These are phyloP conservation scores for Candida oleophila DNA, from an alignment of 805 yeast genomes.

Conservation along the genomic window DNA sequence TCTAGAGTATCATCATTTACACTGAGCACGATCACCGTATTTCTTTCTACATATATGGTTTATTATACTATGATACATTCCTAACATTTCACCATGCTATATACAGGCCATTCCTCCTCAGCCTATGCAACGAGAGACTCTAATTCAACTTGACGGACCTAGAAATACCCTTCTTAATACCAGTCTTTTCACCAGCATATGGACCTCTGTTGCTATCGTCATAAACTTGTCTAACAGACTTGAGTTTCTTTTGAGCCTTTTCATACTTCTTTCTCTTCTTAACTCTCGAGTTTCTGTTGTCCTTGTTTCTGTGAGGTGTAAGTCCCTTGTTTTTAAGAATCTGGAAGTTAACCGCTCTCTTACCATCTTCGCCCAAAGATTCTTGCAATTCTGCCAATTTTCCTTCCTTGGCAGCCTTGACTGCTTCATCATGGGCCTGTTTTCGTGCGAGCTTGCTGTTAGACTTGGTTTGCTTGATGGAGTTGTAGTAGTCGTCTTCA, in stretches of 20 bases:
- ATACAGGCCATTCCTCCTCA: neutral
- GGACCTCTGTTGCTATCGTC: constrained; percentile 65
- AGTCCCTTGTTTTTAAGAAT: constrained; percentile 95
- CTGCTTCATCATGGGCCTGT: constrained; percentile 67
- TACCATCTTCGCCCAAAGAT: constrained; percentile 72
- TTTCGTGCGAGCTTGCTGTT: constrained; percentile 54
- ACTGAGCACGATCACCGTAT: no score
- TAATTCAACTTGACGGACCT: constrained; percentile 76
- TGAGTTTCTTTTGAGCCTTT: constrained; percentile 88
- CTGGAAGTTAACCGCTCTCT: constrained; percentile 93
- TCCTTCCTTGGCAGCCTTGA: constrained; percentile 81
- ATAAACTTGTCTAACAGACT: constrained; percentile 88
- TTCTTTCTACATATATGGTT: no score
- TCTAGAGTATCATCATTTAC: no score
- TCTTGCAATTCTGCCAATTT: constrained; percentile 70
- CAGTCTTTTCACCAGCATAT: constrained; percentile 92
- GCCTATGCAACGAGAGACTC: neutral
- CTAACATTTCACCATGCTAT: neutral
- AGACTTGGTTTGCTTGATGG: constrained; percentile 47
- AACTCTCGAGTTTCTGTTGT: constrained; percentile 91
- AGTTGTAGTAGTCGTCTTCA: constrained; percentile 60
- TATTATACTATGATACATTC: neutral
- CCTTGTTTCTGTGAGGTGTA: constrained; percentile 90
- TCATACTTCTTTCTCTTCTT: constrained; percentile 98
- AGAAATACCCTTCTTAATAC: constrained; percentile 93